Conservation (phyloP, 345 rosid genomes). For the Syzygium jambos region DNA sequence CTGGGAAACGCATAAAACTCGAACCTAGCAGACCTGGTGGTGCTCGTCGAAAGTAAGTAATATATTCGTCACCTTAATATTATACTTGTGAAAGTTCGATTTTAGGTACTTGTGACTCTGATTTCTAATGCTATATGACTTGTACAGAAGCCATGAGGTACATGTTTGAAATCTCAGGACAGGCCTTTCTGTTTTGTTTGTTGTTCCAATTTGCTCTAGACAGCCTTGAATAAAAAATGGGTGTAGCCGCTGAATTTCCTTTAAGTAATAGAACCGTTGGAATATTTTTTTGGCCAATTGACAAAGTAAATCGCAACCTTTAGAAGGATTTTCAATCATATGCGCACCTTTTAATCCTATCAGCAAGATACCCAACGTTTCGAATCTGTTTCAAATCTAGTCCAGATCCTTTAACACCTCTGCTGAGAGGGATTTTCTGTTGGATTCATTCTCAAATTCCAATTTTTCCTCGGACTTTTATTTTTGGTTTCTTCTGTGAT, state of each 20-base stretch:
- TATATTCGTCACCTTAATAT: background rate
- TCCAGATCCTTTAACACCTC: background rate
- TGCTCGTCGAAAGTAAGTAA: constrained; percentile 66
- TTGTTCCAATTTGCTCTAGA: background rate
- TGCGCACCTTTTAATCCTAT: background rate
- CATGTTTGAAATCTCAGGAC: background rate
- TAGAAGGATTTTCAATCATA: background rate
- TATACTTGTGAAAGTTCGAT: background rate
- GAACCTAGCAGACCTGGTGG: constrained; percentile 99
- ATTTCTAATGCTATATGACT: background rate
- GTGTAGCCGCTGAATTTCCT: background rate
- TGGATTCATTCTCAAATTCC: background rate
- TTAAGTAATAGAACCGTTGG: background rate
- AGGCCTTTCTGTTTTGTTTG: background rate
- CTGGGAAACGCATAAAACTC: constrained; percentile 94
- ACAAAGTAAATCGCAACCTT: background rate
- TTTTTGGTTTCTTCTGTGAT: background rate
- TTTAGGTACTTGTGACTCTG: background rate
- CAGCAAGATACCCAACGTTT: background rate
- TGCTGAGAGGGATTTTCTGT: background rate
- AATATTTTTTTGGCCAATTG: background rate
- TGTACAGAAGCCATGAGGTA: background rate
- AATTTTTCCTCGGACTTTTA: background rate
- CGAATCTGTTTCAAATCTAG: background rate
- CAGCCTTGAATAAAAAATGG: background rate